Evolutionary conservation across 805 yeast genomes (phyloP).

Genomic region (Hanseniaspora vineae): DNA sequence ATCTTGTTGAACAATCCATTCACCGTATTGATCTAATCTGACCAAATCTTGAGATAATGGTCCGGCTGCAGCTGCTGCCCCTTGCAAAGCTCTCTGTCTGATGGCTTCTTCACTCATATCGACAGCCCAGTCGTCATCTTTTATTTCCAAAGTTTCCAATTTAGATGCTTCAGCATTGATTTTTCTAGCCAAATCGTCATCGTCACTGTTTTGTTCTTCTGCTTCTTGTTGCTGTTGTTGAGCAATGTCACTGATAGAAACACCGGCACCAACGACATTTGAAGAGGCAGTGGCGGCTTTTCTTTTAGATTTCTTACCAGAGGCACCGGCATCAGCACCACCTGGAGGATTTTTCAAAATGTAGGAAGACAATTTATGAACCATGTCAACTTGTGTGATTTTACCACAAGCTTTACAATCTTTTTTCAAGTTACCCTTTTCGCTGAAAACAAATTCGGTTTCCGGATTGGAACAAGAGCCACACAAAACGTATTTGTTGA

Average conservation of each 20-base stretch:
- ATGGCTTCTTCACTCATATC: conserved; percentile 96
- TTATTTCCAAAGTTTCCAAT: conserved; percentile 48
- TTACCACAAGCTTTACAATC: conserved; percentile 99
- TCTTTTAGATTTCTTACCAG: conserved; percentile 42
- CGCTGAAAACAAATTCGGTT: conserved; percentile 66
- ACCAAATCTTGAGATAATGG: conserved; percentile 29
- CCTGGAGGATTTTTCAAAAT: conserved; percentile 79
- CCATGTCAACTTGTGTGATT: conserved; percentile 68
- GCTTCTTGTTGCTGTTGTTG: conserved; percentile 30
- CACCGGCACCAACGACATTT: conserved; percentile 79
- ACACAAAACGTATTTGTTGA: conserved; percentile 84
- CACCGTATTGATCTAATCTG: conserved; percentile 69
- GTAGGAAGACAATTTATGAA: conserved; percentile 77
- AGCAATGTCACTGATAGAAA: conserved; percentile 67
- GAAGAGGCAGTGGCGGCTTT: conserved; percentile 84
- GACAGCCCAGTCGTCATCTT: conserved; percentile 94
- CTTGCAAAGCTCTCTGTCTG: conserved; percentile 76
- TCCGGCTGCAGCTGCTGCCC: conserved; percentile 48
- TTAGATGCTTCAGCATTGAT: conserved; percentile 76
- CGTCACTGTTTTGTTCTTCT: conserved; percentile 34
- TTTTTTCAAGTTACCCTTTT: conserved; percentile 59
- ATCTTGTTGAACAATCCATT: conserved; percentile 60
- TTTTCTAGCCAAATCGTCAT: conserved; percentile 63
- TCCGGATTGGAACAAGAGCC: conserved; percentile 95
- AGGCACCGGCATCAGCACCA: conserved; percentile 10